A percentile compares a stretch with the other conserved stretches of the same genome.
These are phyloP conservation scores for Pholiota conissans DNA, from an alignment of 768 basidiomycete species.

Conservation along the genomic window DNA sequence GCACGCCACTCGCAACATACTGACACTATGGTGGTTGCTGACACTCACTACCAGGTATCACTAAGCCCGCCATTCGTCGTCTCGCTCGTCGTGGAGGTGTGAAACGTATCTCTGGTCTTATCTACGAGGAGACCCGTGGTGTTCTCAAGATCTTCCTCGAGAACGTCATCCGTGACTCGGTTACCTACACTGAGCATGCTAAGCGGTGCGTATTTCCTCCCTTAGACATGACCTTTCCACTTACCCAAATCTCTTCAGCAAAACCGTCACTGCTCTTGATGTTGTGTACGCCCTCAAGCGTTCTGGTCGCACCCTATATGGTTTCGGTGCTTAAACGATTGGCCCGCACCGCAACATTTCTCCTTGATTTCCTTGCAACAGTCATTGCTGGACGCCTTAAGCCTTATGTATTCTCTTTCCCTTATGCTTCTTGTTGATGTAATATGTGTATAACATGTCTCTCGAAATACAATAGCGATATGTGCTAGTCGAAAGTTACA, in stretches of 20 bases:
- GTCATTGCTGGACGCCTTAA: neutral
- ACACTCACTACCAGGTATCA: slow-evolving; percentile 27
- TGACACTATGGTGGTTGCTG: neutral
- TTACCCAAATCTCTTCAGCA: slow-evolving; percentile 36
- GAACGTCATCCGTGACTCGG: slow-evolving; percentile 86
- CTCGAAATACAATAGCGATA: neutral
- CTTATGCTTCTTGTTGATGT: slow-evolving; percentile 10
- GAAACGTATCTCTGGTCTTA: slow-evolving; percentile 74
- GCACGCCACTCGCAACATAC: slow-evolving; percentile 32
- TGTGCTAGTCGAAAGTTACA: neutral
- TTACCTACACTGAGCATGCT: slow-evolving; percentile 92
- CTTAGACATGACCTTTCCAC: neutral
- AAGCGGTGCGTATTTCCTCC: slow-evolving; percentile 52
- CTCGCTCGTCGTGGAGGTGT: slow-evolving; percentile 85
- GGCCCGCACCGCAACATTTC: neutral
- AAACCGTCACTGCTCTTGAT: slow-evolving; percentile 87
- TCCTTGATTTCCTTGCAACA: neutral
- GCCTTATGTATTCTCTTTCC: slow-evolving; percentile 3
- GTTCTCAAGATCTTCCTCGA: slow-evolving; percentile 74
- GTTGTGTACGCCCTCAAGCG: slow-evolving; percentile 77
- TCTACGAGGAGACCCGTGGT: slow-evolving; percentile 83
- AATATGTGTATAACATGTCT: slow-evolving; percentile 12
- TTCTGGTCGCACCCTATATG: slow-evolving; percentile 77
- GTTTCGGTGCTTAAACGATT: slow-evolving; percentile 65
- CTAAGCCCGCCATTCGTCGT: slow-evolving; percentile 74